Base-by-base conservation (phyloP, 768 basidiomycete genomes). In the Coprinopsis cinerea region DNA sequence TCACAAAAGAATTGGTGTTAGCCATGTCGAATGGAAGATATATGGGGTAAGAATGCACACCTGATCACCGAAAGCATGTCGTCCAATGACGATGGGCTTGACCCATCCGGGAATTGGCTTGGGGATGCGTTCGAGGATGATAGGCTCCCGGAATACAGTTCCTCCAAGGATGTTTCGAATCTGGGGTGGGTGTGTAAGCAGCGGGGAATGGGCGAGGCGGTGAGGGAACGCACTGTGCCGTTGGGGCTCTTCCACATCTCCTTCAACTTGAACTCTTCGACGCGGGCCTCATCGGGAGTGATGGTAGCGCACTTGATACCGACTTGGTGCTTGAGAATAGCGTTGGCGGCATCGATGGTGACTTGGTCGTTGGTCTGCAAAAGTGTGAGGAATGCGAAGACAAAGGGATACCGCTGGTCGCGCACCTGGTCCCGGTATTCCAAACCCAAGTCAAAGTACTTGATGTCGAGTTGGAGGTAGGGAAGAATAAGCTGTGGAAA, bases 291-390 rank as follows among this genome's bases (percentile, higher is more conserved):
- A 64, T 99, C 96, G 4, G 96, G 96, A 1, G 96, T 99, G 71
- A 98, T 98, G 39, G 95, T 98, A 34, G 94, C 95, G 72, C 95
- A 99, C 70, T 99, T 99, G 73, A 98, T 93, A 55, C 95, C 96
- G 56, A 99, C 96, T 55, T 85, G 85, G 79, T 96, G 82, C 68
- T 96, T 78, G 50, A 88, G 76, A 64, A 97, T 97, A 49, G 96
- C 96, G 57, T 97, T 82, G 15, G 95, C 94, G 23, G 93, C 87
- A 10, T 97, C 93, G 53, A 91, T 65, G 4, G 96, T 99, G 27
- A 99, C 85, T 68, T 86, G 72, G 70, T 99, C 96, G 58, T 92
- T 83, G 17, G 96, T 98, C 89, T 94, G 52, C 4, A 45, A 27
- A 36, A 15, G 14, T 4, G 17, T 32, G 25, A 36, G 4, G 35